phyloP scores from a whole-genome alignment of 2,329 filamentous ascomycete genomes.

The Trichoderma semiorbis region DNA sequence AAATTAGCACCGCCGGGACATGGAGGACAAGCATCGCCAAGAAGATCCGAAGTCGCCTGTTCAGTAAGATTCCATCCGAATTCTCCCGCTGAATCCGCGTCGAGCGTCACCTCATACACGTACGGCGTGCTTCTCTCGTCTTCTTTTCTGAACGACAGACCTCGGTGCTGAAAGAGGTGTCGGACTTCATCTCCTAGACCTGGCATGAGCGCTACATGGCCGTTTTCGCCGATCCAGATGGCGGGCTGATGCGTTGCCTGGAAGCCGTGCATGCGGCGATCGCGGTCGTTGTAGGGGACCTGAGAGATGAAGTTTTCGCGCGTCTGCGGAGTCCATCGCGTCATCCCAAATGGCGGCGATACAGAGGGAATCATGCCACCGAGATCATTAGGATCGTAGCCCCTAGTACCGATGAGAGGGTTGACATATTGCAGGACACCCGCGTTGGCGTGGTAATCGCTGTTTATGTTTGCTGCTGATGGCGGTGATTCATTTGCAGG shows the following conservation, averaged over 20 bases:
- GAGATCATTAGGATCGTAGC: conserved; percentile 31
- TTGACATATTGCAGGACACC: conserved; percentile 34
- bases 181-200: conserved; percentile 33
- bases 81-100: conserved; percentile 34
- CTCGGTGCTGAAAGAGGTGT: conserved; percentile 39
- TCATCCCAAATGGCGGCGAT: conserved; percentile 45
- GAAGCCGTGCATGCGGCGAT: conserved; percentile 44
- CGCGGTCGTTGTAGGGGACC: conserved; percentile 44
- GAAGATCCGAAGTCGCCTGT: conserved; percentile 30
- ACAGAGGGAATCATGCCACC: conserved; percentile 38
- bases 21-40: conserved; percentile 39
- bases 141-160: conserved; percentile 39
- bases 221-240: conserved; percentile 51
- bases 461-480: neutral
- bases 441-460: conserved; percentile 28
- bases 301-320: conserved; percentile 48
- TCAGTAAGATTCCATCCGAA: conserved; percentile 37
- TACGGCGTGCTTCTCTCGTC: conserved; percentile 43
- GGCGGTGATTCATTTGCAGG: neutral
- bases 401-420: conserved; percentile 34
- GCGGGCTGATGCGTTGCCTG: conserved; percentile 50
- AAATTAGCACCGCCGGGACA: conserved; percentile 29
- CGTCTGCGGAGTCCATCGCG: conserved; percentile 49
- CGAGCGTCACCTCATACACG: conserved; percentile 43
- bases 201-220: conserved; percentile 42